phyloP scores from a whole-genome alignment of 179 eudicot species.

The Heliamphora pulchella region DNA sequence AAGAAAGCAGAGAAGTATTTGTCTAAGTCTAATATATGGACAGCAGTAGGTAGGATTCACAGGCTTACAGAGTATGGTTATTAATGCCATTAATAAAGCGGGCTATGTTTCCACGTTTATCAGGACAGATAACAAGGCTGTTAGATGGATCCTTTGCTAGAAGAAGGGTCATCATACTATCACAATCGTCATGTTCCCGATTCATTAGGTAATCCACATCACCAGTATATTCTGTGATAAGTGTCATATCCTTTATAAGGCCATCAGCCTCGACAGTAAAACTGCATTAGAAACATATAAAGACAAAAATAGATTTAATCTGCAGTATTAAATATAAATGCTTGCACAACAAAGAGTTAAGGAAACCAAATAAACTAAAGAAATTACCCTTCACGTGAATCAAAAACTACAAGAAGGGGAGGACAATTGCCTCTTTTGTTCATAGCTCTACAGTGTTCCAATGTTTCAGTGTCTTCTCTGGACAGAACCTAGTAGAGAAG shows the following conservation, averaged over 20 bases:
- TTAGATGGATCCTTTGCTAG: slow-evolving; percentile 50
- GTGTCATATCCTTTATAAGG: slow-evolving; percentile 74
- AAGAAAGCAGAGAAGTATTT: neutral
- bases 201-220: slow-evolving; percentile 83
- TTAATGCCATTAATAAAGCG: slow-evolving; percentile 88
- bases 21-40: neutral
- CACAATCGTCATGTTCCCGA: slow-evolving; percentile 75
- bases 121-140: slow-evolving; percentile 81
- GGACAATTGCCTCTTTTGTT: slow-evolving; percentile 65
- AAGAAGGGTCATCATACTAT: slow-evolving; percentile 90
- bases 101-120: slow-evolving; percentile 77
- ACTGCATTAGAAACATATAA: slow-evolving; percentile 32
- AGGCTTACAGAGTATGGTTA: slow-evolving; percentile 68
- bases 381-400: slow-evolving; percentile 67
- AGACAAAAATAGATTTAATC: slow-evolving; percentile 9
- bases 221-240: slow-evolving; percentile 67
- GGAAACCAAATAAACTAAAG: neutral
- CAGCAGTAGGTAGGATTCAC: neutral
- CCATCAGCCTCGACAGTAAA: slow-evolving; percentile 79
- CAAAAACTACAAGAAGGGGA: slow-evolving; percentile 66
- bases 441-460: slow-evolving; percentile 64
- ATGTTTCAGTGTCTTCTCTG: slow-evolving; percentile 63
- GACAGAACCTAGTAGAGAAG: slow-evolving; percentile 51
- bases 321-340: neutral
- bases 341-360: neutral